Evolutionary conservation across 192 early-diverging fungal genomes (phyloP).

Genomic region (Diversispora eburnea): DNA sequence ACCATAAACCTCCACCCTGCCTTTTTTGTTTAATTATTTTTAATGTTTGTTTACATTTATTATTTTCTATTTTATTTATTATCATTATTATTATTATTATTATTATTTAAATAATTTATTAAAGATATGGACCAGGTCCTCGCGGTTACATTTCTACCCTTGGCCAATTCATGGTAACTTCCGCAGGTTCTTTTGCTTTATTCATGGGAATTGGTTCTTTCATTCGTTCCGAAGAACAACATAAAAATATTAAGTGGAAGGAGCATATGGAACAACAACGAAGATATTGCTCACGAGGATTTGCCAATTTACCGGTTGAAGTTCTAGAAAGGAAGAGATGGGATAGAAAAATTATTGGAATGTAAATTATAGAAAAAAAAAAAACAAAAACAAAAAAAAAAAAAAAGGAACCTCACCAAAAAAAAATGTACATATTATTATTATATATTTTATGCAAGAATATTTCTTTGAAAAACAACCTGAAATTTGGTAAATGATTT

Average conservation of each 20-base stretch:
- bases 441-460: too few species aligned
- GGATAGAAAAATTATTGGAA: constrained; percentile 4
- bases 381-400: neutral
- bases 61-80: neutral
- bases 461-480: too few species aligned
- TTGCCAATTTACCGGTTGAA: constrained; percentile 23
- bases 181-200: constrained; percentile 77
- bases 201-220: constrained; percentile 68
- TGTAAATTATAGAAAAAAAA: neutral
- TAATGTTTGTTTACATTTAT: too few species aligned
- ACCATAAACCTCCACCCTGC: neutral
- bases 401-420: neutral
- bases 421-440: too few species aligned
- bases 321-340: constrained; percentile 15
- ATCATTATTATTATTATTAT: neutral
- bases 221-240: constrained; percentile 46
- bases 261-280: constrained; percentile 18
- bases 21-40: neutral
- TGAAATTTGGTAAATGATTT: too few species aligned
- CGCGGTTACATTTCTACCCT: constrained; percentile 67
- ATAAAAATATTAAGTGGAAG: constrained; percentile 11
- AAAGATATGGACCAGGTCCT: constrained; percentile 66
- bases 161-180: constrained; percentile 70
- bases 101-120: neutral
- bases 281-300: constrained; percentile 2